Conservation (phyloP, 192 early-diverging fungal species). For the Rhizoclosmatium globosum region DNA sequence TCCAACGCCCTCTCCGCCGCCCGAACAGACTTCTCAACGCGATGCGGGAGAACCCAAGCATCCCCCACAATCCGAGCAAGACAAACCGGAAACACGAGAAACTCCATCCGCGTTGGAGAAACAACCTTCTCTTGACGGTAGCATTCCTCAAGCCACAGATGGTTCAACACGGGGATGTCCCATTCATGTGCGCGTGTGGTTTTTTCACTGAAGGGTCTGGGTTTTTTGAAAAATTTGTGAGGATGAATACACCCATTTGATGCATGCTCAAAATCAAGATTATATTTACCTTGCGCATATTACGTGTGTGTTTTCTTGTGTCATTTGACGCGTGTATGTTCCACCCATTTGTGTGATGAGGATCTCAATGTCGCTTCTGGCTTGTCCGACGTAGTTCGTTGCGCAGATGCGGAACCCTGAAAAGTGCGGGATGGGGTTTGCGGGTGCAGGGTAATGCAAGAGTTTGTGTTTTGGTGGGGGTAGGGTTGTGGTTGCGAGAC, state of each 20-base stretch:
- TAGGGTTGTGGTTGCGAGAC: conserved; percentile 45
- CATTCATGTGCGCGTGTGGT: conserved; percentile 68
- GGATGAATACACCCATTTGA: background rate
- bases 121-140: conserved; percentile 67
- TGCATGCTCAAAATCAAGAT: conserved; percentile 6
- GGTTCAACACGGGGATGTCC: conserved; percentile 79
- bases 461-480: conserved; percentile 52
- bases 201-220: conserved; percentile 71
- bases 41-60: background rate
- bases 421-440: conserved; percentile 56
- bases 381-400: conserved; percentile 73
- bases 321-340: conserved; percentile 68
- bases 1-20: conserved; percentile 7
- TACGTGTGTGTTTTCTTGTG: conserved; percentile 76
- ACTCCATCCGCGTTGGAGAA: conserved; percentile 49
- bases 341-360: conserved; percentile 72
- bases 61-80: conserved; percentile 29
- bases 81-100: conserved; percentile 12
- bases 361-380: conserved; percentile 70
- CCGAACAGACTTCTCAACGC: conserved; percentile 1
- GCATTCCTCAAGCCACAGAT: conserved; percentile 86
- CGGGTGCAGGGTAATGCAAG: conserved; percentile 67
- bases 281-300: conserved; percentile 65
- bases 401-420: conserved; percentile 61
- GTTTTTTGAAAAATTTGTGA: background rate